Evolutionary conservation across 805 yeast genomes (phyloP).

Genomic region (Candida mattraensis): DNA sequence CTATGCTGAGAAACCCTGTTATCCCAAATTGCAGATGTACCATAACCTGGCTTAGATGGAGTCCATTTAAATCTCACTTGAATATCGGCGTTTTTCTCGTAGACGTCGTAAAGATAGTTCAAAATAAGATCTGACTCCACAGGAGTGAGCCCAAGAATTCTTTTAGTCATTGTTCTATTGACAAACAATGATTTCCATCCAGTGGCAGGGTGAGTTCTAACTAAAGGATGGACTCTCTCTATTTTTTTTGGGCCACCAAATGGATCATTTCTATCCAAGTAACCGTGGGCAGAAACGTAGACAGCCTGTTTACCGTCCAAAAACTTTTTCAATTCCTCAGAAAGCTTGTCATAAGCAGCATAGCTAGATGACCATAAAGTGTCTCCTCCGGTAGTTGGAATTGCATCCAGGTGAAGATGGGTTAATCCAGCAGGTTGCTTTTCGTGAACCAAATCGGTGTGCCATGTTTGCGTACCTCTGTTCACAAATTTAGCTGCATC

Average conservation of each 20-base stretch:
- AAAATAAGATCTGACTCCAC: conserved; percentile 51
- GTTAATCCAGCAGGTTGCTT: conserved; percentile 57
- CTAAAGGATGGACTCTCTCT: conserved; percentile 58
- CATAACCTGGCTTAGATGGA: conserved; percentile 39
- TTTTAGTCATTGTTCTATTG: conserved; percentile 49
- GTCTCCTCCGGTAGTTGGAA: conserved; percentile 54
- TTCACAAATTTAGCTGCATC: conserved; percentile 13
- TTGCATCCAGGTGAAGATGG: conserved; percentile 50
- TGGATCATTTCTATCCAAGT: conserved; percentile 42
- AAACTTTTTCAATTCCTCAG: conserved; percentile 49
- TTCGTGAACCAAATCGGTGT: conserved; percentile 57
- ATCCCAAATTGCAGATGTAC: conserved; percentile 50
- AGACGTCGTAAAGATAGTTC: conserved; percentile 41
- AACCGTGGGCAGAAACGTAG: conserved; percentile 41
- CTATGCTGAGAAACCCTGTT: conserved; percentile 46
- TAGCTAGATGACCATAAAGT: conserved; percentile 60
- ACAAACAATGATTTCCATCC: conserved; percentile 61
- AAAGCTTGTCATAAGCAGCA: conserved; percentile 55
- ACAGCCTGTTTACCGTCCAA: conserved; percentile 53
- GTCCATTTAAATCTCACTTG: conserved; percentile 55
- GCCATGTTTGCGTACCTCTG: conserved; percentile 39
- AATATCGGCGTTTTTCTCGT: conserved; percentile 52
- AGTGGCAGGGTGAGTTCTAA: conserved; percentile 65
- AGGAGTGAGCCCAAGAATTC: conserved; percentile 52
- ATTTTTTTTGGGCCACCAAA: conserved; percentile 47